Percentiles rank a stretch among this genome's conserved stretches.
Conservation (phyloP, 768 basidiomycete genomes). For the Rhizopogon roseolus region DNA sequence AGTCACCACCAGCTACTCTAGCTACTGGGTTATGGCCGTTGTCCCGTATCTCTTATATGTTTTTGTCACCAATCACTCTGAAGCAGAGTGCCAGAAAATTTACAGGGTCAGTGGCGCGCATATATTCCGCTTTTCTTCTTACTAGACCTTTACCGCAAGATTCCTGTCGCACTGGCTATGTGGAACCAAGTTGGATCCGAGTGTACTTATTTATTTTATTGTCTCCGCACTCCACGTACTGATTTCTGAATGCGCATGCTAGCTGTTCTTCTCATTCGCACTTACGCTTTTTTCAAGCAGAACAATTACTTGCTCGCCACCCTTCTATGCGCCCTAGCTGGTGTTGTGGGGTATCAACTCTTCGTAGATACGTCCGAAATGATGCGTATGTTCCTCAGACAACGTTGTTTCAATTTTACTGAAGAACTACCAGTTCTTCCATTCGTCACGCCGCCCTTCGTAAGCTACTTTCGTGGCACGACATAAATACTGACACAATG, state of each 20-base stretch:
- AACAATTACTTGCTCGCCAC: conserved; percentile 62
- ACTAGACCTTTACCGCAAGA: conserved; percentile 33
- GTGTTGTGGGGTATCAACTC: conserved; percentile 76
- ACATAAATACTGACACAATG: background rate
- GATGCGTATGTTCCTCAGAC: conserved; percentile 45
- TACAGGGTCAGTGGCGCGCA: conserved; percentile 45
- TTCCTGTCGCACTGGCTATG: conserved; percentile 78
- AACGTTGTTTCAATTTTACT: conserved; percentile 1
- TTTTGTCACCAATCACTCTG: conserved; percentile 66
- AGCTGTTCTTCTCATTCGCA: conserved; percentile 80
- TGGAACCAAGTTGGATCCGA: conserved; percentile 87
- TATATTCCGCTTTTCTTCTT: background rate
- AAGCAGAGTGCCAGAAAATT: conserved; percentile 61
- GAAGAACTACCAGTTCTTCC: conserved; percentile 45
- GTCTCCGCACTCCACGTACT: background rate
- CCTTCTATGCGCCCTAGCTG: conserved; percentile 61
- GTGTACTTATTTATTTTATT: conserved; percentile 35
- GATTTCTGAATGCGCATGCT: conserved; percentile 2
- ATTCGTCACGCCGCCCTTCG: conserved; percentile 60
- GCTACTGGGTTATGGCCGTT: conserved; percentile 80
- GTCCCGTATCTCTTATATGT: conserved; percentile 76
- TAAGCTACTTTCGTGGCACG: conserved; percentile 24
- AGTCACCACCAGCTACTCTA: conserved; percentile 21
- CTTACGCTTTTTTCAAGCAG: conserved; percentile 83
- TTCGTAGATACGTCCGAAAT: conserved; percentile 78